A percentile compares a stretch with the other conserved stretches of the same genome.
Evolutionary conservation across 495 filamentous ascomycete genomes (phyloP).

Genomic region (Lepraria neglecta): DNA sequence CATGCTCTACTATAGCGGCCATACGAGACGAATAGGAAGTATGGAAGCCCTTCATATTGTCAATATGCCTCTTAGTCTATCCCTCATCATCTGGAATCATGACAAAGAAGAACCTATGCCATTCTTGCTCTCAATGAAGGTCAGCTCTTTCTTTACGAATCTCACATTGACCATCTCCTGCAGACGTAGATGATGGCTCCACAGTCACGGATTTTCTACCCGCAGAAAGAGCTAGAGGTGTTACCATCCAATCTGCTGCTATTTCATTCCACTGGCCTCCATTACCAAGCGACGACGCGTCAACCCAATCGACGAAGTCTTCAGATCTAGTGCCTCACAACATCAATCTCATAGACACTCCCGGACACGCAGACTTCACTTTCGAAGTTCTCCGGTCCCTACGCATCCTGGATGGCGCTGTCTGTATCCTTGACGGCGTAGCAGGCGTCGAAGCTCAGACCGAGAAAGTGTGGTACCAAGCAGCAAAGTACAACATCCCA

Average conservation of each 20-base stretch:
- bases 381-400: conserved; percentile 94
- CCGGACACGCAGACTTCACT: conserved; percentile 96
- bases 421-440: conserved; percentile 94
- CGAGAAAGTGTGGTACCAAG: conserved; percentile 93
- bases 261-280: conserved; percentile 91
- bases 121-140: no score
- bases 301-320: conserved; percentile 32
- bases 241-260: conserved; percentile 96
- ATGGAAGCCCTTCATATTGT: conserved; percentile 23
- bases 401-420: conserved; percentile 87
- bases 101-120: no score
- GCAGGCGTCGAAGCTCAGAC: conserved; percentile 98
- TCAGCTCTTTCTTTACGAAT: no score
- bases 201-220: conserved; percentile 98
- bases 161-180: neutral
- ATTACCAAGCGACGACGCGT: conserved; percentile 29
- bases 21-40: conserved; percentile 80
- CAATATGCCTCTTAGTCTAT: conserved; percentile 5
- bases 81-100: neutral
- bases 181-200: conserved; percentile 93
- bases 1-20: conserved; percentile 96
- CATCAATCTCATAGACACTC: conserved; percentile 95
- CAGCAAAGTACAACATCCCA: conserved; percentile 77
- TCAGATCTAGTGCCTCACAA: conserved; percentile 48
- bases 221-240: conserved; percentile 85